Evolutionary conservation across 1,284 basidiomycete genomes (phyloP).

Genomic region (Leccinum variabile): DNA sequence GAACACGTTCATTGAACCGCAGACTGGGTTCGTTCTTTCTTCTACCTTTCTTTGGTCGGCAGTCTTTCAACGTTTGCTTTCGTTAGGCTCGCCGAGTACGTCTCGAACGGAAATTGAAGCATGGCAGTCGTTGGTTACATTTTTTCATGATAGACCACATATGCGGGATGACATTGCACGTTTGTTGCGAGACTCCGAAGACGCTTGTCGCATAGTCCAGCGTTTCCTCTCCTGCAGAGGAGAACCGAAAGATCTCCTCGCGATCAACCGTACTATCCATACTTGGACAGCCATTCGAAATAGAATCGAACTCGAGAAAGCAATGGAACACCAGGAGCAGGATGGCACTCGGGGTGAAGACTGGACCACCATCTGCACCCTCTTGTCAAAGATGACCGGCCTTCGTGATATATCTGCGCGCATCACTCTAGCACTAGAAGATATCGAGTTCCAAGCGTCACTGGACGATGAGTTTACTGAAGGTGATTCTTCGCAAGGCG

Average conservation of each 20-base stretch:
- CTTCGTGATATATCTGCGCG: slow-evolving; percentile 57
- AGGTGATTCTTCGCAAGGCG: slow-evolving; percentile 25
- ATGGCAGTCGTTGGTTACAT: slow-evolving; percentile 79
- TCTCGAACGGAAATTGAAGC: slow-evolving; percentile 70
- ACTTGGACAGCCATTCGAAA: slow-evolving; percentile 55
- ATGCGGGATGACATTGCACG: slow-evolving; percentile 69
- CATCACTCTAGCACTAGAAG: slow-evolving; percentile 61
- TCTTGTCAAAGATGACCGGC: slow-evolving; percentile 57
- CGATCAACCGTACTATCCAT: slow-evolving; percentile 61
- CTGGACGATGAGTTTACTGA: slow-evolving; percentile 25
- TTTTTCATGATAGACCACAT: slow-evolving; percentile 65
- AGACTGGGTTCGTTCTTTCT: slow-evolving; percentile 64
- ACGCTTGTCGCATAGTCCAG: slow-evolving; percentile 79
- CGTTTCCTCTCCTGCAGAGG: slow-evolving; percentile 74
- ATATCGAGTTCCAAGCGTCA: slow-evolving; percentile 23
- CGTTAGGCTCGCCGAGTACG: slow-evolving; percentile 81
- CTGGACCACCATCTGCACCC: slow-evolving; percentile 54
- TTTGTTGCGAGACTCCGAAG: slow-evolving; percentile 61
- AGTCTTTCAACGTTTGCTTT: slow-evolving; percentile 13
- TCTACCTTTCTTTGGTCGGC: slow-evolving; percentile 1
- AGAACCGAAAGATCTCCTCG: slow-evolving; percentile 62
- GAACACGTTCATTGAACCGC: slow-evolving; percentile 73
- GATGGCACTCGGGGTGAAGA: slow-evolving; percentile 38
- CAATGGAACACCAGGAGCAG: slow-evolving; percentile 47
- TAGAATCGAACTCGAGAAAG: slow-evolving; percentile 55